A percentile compares a stretch with the other conserved stretches of the same genome.
phyloP scores from a whole-genome alignment of 768 basidiomycete species.

The Lentinula guzmanii region DNA sequence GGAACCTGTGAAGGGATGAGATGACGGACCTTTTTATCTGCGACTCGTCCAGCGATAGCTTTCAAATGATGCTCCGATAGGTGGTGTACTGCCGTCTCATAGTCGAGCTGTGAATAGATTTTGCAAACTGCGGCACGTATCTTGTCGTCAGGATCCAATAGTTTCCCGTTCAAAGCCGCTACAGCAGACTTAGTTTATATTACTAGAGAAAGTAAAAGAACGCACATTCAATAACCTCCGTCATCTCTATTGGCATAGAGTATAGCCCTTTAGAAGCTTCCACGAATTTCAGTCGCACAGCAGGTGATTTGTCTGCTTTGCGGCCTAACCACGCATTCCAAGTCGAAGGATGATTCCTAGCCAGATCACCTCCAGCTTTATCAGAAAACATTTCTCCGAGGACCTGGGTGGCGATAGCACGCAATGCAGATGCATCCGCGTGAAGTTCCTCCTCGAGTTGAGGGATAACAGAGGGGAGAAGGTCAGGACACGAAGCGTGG shows the following conservation, averaged over 20 bases:
- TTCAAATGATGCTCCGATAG: conserved; percentile 59
- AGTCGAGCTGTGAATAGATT: conserved; percentile 79
- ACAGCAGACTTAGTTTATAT: neutral
- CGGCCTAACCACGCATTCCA: conserved; percentile 84
- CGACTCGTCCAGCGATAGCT: conserved; percentile 60
- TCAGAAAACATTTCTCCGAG: conserved; percentile 91
- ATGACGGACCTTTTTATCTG: conserved; percentile 76
- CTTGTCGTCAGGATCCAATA: conserved; percentile 87
- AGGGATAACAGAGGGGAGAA: conserved; percentile 88
- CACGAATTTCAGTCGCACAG: conserved; percentile 74
- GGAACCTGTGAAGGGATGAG: neutral
- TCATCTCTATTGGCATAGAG: conserved; percentile 57
- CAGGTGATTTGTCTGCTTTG: conserved; percentile 65
- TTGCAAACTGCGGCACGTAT: conserved; percentile 83
- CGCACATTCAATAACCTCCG: conserved; percentile 69
- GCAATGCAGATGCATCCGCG: conserved; percentile 63
- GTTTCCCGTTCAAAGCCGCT: conserved; percentile 60
- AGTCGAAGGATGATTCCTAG: conserved; percentile 72
- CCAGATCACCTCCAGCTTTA: conserved; percentile 65
- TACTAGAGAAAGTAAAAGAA: neutral
- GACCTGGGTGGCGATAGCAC: conserved; percentile 77
- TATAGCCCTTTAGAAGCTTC: conserved; percentile 63
- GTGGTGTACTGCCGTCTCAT: conserved; percentile 84
- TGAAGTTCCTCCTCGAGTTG: conserved; percentile 88
- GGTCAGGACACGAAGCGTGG: conserved; percentile 69